Evolutionary conservation across 1,139 yeast species (phyloP).

Genomic region (Suhomyces panamericanus): DNA sequence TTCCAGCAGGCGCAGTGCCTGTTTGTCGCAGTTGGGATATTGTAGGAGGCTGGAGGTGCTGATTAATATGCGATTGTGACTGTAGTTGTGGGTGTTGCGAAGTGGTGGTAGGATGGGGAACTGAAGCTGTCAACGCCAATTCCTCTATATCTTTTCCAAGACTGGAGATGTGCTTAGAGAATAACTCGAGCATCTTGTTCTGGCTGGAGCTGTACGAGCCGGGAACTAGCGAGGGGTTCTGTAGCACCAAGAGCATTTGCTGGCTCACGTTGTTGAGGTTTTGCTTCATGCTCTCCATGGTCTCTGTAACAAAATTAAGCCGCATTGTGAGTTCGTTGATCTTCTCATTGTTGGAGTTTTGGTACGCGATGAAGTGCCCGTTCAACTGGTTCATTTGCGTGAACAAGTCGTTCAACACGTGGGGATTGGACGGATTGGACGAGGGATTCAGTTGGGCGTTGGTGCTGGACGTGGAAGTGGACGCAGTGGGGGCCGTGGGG

Average conservation of each 20-base stretch:
- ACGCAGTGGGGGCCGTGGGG: constrained; percentile 4
- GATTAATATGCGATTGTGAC: constrained; percentile 9
- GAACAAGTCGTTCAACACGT: constrained; percentile 12
- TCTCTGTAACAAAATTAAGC: constrained; percentile 27
- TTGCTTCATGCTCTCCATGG: constrained; percentile 20
- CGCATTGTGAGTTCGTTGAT: constrained; percentile 27
- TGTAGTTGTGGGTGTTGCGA: constrained; percentile 6
- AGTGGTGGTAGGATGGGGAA: not conserved
- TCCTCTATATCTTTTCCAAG: constrained; percentile 30
- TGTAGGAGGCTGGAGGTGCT: constrained; percentile 2
- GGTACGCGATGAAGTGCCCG: constrained; percentile 22
- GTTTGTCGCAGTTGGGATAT: not conserved
- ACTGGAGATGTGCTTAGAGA: constrained; percentile 25
- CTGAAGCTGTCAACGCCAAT: constrained; percentile 9
- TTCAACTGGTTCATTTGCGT: constrained; percentile 18
- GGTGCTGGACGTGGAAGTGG: constrained; percentile 3
- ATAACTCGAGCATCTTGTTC: constrained; percentile 20
- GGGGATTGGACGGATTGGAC: constrained; percentile 3
- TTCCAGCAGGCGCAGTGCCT: not conserved
- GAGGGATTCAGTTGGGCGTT: constrained; percentile 1
- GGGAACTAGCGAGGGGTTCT: constrained; percentile 10
- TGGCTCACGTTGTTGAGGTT: constrained; percentile 15
- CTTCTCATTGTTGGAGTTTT: constrained; percentile 24
- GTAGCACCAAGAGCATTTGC: constrained; percentile 15
- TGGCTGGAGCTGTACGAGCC: constrained; percentile 9